Base-by-base conservation (phyloP, 371 early-diverging fungal genomes). In the Mortierella sp. region DNA sequence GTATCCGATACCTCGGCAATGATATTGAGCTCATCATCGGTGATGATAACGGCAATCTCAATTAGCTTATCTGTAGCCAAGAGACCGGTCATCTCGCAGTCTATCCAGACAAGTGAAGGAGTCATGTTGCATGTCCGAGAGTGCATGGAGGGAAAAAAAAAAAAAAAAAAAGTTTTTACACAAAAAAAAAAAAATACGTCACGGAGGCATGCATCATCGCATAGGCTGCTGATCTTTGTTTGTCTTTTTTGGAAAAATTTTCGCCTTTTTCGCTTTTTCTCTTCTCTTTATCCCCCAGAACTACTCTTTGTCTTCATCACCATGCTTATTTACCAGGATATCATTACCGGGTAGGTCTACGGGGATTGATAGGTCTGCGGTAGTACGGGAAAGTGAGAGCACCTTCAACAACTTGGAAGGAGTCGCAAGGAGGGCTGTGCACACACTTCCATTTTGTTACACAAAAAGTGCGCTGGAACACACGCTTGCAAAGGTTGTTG, bases 41-140 rank as follows among this genome's bases (percentile, higher is more conserved):
- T 96, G 59, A 97, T 83, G 49, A 97, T 83, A 41, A 89, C 90
- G 0, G 96, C 95, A 51, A 96, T 92, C 79, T 97, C 97, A 53
- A 97, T 91, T 70, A 97, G 83, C 47, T 86, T 85, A 61, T 88
- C 90, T 44, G 84, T 87, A 4, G 90, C 65, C 67, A 88, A 86
- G 34, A 94, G 86, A 46, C 94, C 94, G 24, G 88, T 86, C 88
- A 89, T 91, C 86, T 94, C 95, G 67, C 94, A 92, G 70, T 96
- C 96, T 62, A 96, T 90, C 96, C 96, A 96, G 30, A 96, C 93
- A 41, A 96, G 82, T 27, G 92, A 73, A n/a, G 75, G 60, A 7
- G 53, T 41, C 60, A 57, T 59, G n/a, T 6, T 41, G 37, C n/a
- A n/a, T n/a, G n/a, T n/a, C n/a, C n/a, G n/a, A n/a, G n/a, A n/a